phyloP scores from a whole-genome alignment of 179 eudicot species.

The Pouteria campechiana region DNA sequence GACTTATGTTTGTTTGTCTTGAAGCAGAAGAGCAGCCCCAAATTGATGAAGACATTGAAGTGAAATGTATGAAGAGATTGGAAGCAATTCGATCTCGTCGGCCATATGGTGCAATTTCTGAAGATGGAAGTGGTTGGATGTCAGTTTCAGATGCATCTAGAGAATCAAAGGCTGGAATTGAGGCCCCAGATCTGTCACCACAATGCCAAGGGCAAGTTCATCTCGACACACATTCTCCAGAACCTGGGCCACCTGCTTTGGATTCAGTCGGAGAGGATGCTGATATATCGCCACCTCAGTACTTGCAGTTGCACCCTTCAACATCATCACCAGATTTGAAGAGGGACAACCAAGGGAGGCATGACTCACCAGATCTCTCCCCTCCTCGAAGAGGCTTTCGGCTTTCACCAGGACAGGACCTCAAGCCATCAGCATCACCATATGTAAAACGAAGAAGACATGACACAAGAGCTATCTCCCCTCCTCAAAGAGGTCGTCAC shows the following conservation, averaged over 20 bases:
- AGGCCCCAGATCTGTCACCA: conserved; percentile 12
- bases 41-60: conserved; percentile 78
- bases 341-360: not conserved
- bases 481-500: conserved; percentile 6
- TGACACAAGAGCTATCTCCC: conserved; percentile 17
- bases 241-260: not conserved
- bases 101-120: conserved; percentile 60
- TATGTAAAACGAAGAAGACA: too few species aligned
- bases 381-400: conserved; percentile 39
- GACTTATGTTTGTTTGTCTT: not conserved
- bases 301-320: conserved; percentile 12
- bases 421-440: not conserved
- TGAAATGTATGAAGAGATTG: conserved; percentile 72
- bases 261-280: conserved; percentile 6
- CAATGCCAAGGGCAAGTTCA: conserved; percentile 12
- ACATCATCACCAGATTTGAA: conserved; percentile 20
- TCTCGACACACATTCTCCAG: conserved; percentile 12
- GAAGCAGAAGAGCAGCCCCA: conserved; percentile 64
- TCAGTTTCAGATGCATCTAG: conserved; percentile 37
- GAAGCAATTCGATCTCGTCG: conserved; percentile 42
- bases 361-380: conserved; percentile 24
- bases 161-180: conserved; percentile 4
- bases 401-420: conserved; percentile 13
- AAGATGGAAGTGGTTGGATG: conserved; percentile 98
- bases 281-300: conserved; percentile 49